Percentiles rank a stretch among this genome's conserved stretches.
Evolutionary conservation across 2,329 filamentous ascomycete species (phyloP).

Genomic region (Colletotrichum sp.): DNA sequence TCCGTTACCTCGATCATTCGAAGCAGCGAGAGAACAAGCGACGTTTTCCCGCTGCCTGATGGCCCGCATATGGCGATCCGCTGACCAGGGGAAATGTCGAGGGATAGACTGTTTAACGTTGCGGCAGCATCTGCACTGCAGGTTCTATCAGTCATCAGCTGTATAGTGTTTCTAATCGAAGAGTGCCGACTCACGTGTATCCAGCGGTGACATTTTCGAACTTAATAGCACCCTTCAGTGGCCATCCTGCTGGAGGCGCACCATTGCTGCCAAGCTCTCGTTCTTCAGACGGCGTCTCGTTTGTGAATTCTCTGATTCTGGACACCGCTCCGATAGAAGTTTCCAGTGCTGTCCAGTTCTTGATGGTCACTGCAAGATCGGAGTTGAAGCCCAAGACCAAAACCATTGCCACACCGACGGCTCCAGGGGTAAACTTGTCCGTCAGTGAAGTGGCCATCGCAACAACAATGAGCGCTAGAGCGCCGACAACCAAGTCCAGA

Average conservation of each 20-base stretch:
- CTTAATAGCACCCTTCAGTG: constrained; percentile 27
- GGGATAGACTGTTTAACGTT: constrained; percentile 27
- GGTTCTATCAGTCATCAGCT: not conserved
- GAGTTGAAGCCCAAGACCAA: not conserved
- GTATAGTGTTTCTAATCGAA: not conserved
- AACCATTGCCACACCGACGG: constrained; percentile 24
- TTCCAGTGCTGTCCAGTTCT: constrained; percentile 25
- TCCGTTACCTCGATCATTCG: constrained; percentile 49
- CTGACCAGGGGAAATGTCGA: constrained; percentile 23
- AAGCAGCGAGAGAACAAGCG: constrained; percentile 46
- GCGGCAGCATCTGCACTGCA: not conserved
- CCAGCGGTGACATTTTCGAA: constrained; percentile 29
- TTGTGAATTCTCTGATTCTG: not conserved
- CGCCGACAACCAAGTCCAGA: constrained; percentile 54
- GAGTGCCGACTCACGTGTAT: constrained; percentile 23
- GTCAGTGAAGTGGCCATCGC: constrained; percentile 14
- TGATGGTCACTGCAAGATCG: not conserved
- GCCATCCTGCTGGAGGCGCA: constrained; percentile 27
- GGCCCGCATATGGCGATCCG: constrained; percentile 38
- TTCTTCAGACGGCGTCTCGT: constrained; percentile 30
- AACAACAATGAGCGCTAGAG: constrained; percentile 39
- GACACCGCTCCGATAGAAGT: constrained; percentile 1
- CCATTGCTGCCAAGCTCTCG: not conserved
- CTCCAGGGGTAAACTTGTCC: constrained; percentile 27
- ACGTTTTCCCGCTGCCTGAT: constrained; percentile 36